phyloP scores from a whole-genome alignment of 306 rosid species.

The Pyrus pyrifolia region DNA sequence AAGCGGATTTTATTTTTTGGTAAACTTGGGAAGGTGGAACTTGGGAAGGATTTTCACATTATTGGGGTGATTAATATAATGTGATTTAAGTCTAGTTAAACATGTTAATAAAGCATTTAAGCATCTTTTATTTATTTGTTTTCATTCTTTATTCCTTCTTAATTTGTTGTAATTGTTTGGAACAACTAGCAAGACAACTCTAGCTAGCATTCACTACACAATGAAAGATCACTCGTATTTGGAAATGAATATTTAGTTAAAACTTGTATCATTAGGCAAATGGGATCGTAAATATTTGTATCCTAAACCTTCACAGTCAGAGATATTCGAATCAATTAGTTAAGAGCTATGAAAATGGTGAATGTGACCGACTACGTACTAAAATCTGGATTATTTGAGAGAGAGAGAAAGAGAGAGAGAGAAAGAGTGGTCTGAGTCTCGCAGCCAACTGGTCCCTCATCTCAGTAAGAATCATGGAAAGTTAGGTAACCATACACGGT shows the following conservation, averaged over 20 bases:
- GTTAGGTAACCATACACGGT: conserved; percentile 12
- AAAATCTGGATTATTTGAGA: neutral
- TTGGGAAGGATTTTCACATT: neutral
- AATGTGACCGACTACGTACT: neutral
- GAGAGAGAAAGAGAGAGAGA: neutral
- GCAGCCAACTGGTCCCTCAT: conserved; percentile 25
- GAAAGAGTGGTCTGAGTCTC: neutral
- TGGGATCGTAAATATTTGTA: neutral
- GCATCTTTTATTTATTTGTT: too few relatives aligned
- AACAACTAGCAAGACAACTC: neutral
- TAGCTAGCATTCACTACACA: neutral
- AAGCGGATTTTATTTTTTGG: neutral
- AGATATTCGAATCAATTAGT: neutral
- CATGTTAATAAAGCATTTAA: neutral
- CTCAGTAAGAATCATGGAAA: neutral
- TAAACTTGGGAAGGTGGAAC: neutral
- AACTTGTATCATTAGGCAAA: neutral
- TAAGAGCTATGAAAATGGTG: conserved; percentile 15
- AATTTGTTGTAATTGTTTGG: neutral
- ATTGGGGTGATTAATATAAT: neutral
- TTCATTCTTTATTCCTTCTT: neutral
- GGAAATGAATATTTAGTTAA: neutral
- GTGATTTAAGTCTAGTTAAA: neutral
- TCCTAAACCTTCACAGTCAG: neutral
- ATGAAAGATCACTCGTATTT: neutral